Conservation (phyloP, 2,329 filamentous ascomycete species). For the Talaromyces sp. region DNA sequence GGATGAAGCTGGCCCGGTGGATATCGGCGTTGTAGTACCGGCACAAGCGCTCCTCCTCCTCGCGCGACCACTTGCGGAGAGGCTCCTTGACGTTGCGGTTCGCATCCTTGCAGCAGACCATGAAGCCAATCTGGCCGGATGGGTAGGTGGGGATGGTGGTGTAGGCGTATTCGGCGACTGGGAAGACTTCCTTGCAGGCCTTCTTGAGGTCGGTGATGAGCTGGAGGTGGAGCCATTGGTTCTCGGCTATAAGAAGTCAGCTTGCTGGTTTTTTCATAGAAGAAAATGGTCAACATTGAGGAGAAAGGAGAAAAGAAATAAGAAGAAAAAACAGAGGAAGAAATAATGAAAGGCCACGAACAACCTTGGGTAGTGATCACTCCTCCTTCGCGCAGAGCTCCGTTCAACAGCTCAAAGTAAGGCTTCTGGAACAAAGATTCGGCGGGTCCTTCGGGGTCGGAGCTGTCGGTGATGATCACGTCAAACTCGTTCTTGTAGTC, state of each 20-base stretch:
- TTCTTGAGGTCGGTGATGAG: conserved; percentile 95
- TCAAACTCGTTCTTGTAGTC: conserved; percentile 97
- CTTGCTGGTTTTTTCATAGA: neutral
- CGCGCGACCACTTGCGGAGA: conserved; percentile 69
- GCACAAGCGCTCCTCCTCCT: conserved; percentile 91
- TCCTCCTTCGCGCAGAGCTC: conserved; percentile 87
- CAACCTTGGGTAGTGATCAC: conserved; percentile 99
- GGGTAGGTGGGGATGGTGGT: conserved; percentile 98
- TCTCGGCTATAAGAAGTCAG: conserved; percentile 64
- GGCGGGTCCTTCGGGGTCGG: conserved; percentile 92
- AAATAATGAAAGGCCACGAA: conserved; percentile 69
- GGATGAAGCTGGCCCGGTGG: conserved; percentile 87
- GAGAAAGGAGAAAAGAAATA: conserved; percentile 4
- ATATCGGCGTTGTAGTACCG: conserved; percentile 97
- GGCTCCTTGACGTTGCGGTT: conserved; percentile 78
- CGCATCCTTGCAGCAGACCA: conserved; percentile 97
- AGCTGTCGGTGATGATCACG: conserved; percentile 98
- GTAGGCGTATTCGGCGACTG: conserved; percentile 95
- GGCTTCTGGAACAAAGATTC: conserved; percentile 97
- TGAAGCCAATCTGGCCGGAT: conserved; percentile 98
- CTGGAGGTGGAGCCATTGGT: conserved; percentile 96
- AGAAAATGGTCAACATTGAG: neutral
- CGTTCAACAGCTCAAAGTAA: conserved; percentile 91
- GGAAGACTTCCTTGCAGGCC: conserved; percentile 95
- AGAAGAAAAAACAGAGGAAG: conserved; percentile 13